Conservation (phyloP, 108 stramenopile genomes). For the Pseudonitzschia multiseries region DNA sequence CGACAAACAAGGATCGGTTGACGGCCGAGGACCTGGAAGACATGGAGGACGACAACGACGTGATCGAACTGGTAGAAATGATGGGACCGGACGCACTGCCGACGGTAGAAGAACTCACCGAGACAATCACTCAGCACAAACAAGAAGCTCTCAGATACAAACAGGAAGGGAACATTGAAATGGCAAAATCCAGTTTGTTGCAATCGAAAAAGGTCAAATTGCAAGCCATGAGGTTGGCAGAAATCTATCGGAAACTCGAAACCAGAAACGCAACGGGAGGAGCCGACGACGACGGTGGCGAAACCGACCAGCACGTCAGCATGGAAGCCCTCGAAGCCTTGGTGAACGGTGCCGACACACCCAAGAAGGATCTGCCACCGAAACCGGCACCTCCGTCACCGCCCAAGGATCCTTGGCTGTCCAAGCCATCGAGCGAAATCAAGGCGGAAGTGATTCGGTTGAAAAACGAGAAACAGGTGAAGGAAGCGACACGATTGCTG, state of each 20-base stretch:
- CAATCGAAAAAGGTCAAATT: slow-evolving; percentile 32
- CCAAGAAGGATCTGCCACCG: not conserved
- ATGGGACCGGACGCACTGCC: slow-evolving; percentile 11
- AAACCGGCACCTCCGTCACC: not conserved
- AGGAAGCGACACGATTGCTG: slow-evolving; percentile 30
- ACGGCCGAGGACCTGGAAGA: slow-evolving; percentile 7
- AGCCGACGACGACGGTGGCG: not conserved
- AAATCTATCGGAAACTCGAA: slow-evolving; percentile 2
- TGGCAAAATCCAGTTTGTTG: slow-evolving; percentile 33
- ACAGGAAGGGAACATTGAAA: slow-evolving; percentile 32
- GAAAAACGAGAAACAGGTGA: slow-evolving; percentile 29
- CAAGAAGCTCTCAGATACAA: slow-evolving; percentile 26
- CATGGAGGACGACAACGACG: slow-evolving; percentile 13
- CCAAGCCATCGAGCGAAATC: slow-evolving; percentile 29
- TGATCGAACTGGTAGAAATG: slow-evolving; percentile 12
- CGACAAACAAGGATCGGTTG: not conserved
- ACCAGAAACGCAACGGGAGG: not conserved
- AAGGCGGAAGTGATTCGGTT: slow-evolving; percentile 33
- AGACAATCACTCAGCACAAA: slow-evolving; percentile 10
- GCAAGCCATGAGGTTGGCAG: slow-evolving; percentile 7
- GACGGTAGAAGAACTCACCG: slow-evolving; percentile 11
- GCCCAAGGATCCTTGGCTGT: slow-evolving; percentile 20
- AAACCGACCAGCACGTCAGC: not conserved
- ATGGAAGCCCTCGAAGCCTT: slow-evolving; percentile 10
- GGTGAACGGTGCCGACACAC: not conserved